Conservation (phyloP, 2,329 filamentous ascomycete genomes). For the Trichoderma lentiforme region DNA sequence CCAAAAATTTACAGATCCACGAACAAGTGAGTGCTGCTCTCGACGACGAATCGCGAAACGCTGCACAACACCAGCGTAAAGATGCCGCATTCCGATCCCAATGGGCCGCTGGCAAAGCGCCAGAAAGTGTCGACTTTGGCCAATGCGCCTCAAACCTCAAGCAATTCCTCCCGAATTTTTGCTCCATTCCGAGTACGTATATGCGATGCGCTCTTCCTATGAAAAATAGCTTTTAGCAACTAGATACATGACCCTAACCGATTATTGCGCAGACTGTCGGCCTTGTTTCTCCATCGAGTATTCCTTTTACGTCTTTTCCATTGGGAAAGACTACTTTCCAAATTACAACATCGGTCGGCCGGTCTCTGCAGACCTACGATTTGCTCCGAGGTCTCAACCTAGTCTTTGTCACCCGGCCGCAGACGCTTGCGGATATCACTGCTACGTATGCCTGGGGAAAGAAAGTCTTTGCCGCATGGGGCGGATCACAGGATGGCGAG, state of each 20-base stretch:
- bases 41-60: constrained; percentile 14
- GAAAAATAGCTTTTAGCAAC: neutral
- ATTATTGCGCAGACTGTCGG: constrained; percentile 69
- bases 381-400: constrained; percentile 84
- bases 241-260: constrained; percentile 8
- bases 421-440: constrained; percentile 82
- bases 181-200: constrained; percentile 80
- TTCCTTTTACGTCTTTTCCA: constrained; percentile 86
- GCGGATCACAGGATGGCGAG: constrained; percentile 51
- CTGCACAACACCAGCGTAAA: constrained; percentile 23
- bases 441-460: constrained; percentile 87
- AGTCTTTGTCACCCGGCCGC: constrained; percentile 87
- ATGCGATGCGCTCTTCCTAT: neutral
- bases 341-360: constrained; percentile 90
- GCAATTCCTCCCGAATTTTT: constrained; percentile 73
- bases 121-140: constrained; percentile 58
- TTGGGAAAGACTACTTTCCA: constrained; percentile 95
- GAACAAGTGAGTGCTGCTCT: constrained; percentile 1
- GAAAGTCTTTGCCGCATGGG: constrained; percentile 86
- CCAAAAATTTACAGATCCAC: constrained; percentile 26
- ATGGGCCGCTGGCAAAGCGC: constrained; percentile 69
- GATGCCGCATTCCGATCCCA: constrained; percentile 58
- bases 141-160: constrained; percentile 37
- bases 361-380: constrained; percentile 92
- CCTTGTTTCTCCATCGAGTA: constrained; percentile 82